phyloP scores from a whole-genome alignment of 1,284 basidiomycete genomes.

The Leccinum fallax region DNA sequence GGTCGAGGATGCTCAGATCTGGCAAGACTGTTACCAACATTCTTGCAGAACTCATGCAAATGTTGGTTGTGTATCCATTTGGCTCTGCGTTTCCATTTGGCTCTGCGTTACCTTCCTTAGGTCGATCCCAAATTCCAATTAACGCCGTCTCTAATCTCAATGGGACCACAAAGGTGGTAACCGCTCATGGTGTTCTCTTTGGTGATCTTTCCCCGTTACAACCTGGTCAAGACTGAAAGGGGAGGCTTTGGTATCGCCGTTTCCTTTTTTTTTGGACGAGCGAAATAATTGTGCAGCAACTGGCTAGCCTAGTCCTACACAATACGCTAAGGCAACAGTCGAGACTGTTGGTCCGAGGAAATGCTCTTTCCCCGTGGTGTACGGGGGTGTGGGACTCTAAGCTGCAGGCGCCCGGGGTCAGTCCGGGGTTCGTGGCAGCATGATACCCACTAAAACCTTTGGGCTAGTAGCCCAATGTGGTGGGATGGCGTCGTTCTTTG shows the following conservation, averaged over 20 bases:
- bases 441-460: too few species aligned
- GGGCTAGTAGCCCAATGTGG: too few species aligned
- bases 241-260: slow-evolving; percentile 35
- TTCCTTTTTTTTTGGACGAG: too few species aligned
- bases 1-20: slow-evolving; percentile 44
- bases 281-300: too few species aligned
- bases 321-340: too few species aligned
- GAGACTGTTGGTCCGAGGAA: too few species aligned
- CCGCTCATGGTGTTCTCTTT: slow-evolving; percentile 54
- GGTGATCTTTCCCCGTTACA: slow-evolving; percentile 46
- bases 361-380: too few species aligned
- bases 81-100: not conserved
- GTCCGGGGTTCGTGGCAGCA: too few species aligned
- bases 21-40: slow-evolving; percentile 58
- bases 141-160: slow-evolving; percentile 26
- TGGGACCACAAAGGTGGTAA: slow-evolving; percentile 45
- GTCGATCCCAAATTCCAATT: not conserved
- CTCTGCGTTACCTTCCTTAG: not conserved
- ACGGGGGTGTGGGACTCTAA: too few species aligned
- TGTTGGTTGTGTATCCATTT: slow-evolving; percentile 36
- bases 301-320: too few species aligned
- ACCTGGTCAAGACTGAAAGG: slow-evolving; percentile 24
- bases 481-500: too few species aligned
- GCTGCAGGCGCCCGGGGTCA: too few species aligned
- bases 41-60: slow-evolving; percentile 55